Evolutionary conservation across 306 rosid species (phyloP).

Genomic region (Begonia masoniana): DNA sequence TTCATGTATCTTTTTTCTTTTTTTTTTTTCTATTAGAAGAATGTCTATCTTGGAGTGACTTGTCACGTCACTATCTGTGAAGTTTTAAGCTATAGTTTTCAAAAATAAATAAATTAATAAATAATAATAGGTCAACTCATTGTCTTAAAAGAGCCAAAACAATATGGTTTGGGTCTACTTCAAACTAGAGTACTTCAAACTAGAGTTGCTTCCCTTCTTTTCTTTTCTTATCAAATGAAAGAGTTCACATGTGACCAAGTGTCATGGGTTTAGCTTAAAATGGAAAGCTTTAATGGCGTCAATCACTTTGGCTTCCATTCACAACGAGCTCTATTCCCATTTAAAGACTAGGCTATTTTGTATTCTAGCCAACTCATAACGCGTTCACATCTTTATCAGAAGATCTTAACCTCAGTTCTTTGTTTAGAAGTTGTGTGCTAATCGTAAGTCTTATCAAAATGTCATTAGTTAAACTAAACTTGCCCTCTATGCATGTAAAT

Average conservation of each 20-base stretch:
- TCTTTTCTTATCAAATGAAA: conserved; percentile 20
- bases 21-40: too few species aligned
- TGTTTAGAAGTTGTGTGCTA: too few species aligned
- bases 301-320: conserved; percentile 16
- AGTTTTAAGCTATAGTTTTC: too few species aligned
- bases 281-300: conserved; percentile 22
- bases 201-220: background rate
- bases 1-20: too few species aligned
- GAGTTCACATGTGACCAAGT: conserved; percentile 30
- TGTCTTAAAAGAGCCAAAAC: conserved; percentile 5
- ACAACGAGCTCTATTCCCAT: background rate
- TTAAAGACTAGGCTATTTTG: background rate
- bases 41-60: too few species aligned
- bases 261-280: conserved; percentile 35
- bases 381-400: too few species aligned
- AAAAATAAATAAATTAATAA: too few species aligned
- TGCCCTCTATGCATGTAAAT: too few species aligned
- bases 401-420: too few species aligned
- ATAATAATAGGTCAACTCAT: background rate
- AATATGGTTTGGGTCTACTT: conserved; percentile 19
- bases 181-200: conserved; percentile 9
- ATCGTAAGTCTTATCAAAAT: too few species aligned
- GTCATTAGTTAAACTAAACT: too few species aligned
- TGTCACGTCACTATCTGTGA: too few species aligned
- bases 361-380: conserved; percentile 3